Percentiles rank a stretch among this genome's conserved stretches.
Evolutionary conservation across 352 stramenopile genomes (phyloP).

Genomic region (Phytopythium mirpurense): DNA sequence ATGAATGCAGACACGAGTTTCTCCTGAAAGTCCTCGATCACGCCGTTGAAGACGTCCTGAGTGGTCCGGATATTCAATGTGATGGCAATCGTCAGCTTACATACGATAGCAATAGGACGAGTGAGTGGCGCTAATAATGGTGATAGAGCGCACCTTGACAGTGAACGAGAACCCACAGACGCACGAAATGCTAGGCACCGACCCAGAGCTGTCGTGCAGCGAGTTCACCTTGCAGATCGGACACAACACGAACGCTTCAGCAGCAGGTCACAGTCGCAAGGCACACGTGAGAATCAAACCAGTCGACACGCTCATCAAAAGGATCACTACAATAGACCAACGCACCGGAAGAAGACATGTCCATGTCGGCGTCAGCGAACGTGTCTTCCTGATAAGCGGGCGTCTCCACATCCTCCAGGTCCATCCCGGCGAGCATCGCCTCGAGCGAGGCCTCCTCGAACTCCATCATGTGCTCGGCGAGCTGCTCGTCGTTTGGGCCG

Average conservation of each 20-base stretch:
- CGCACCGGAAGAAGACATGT: no score
- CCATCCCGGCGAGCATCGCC: slow-evolving; percentile 60
- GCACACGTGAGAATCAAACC: neutral
- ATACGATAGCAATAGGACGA: no score
- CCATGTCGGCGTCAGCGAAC: neutral
- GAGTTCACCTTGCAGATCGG: slow-evolving; percentile 44
- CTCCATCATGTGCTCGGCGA: slow-evolving; percentile 51
- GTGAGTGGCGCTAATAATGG: no score
- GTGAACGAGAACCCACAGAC: slow-evolving; percentile 48
- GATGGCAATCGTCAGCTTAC: no score
- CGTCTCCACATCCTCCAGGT: slow-evolving; percentile 25
- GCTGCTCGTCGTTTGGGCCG: slow-evolving; percentile 22
- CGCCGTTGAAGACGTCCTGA: slow-evolving; percentile 42
- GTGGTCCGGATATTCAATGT: no score
- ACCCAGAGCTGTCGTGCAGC: slow-evolving; percentile 20
- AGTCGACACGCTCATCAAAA: neutral
- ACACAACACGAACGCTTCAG: slow-evolving; percentile 30
- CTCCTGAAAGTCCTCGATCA: slow-evolving; percentile 59
- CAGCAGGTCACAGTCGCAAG: neutral
- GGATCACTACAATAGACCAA: no score
- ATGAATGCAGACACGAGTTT: slow-evolving; percentile 50
- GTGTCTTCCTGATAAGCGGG: slow-evolving; percentile 10
- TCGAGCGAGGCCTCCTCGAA: slow-evolving; percentile 68
- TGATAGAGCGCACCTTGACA: slow-evolving; percentile 20
- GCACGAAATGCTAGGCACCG: slow-evolving; percentile 28